Evolutionary conservation across 345 rosid genomes (phyloP), one percentile per base, ranked within the genome.

Genomic region (Populus tremula): DNA sequence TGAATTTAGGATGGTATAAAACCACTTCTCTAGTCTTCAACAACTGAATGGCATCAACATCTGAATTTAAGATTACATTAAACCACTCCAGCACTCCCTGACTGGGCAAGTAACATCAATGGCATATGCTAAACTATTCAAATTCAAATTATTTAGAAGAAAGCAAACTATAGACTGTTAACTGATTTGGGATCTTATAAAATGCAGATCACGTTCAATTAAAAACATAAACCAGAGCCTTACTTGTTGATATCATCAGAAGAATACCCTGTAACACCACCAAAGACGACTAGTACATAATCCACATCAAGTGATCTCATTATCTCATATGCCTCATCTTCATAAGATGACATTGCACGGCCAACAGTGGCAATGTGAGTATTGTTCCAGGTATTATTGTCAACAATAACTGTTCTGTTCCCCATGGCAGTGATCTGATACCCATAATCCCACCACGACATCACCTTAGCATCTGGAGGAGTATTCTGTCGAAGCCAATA

Each of bases 401-500:
- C 99, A 54, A 96, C 99, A 67, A 96, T 96, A 74, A 96, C 99
- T 18, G 99, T 92, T 90, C 98, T 92, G 82, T 96, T 96, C 82
- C 97, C 99, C 99, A 96, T 96, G 76, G 99, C 99, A 73, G 98
- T 95, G 82, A 95, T 95, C 79, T 95, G 99, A 86, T 95, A 93
- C 76, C 99, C 99, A 78, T 96, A 96, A 88, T 96, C 99, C 99
- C 99, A 96, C 99, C 99, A 94, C 29, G 99, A 96, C 99, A 96
- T 96, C 84, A 96, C 87, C 87, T 96, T 96, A 61, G 99, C 99
- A 88, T 96, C 97, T 21, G 85, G 87, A 61, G 99, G 97, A 75
- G 99, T 96, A 81, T 96, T 96, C 82, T 94, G 98, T 47, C 94
- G 92, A 80, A 94, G 97, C 99, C 99, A 96, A 84, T 87, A 96